Evolutionary conservation across 2,329 filamentous ascomycete species (phyloP).

Genomic region (Gliomastix tumulicola): DNA sequence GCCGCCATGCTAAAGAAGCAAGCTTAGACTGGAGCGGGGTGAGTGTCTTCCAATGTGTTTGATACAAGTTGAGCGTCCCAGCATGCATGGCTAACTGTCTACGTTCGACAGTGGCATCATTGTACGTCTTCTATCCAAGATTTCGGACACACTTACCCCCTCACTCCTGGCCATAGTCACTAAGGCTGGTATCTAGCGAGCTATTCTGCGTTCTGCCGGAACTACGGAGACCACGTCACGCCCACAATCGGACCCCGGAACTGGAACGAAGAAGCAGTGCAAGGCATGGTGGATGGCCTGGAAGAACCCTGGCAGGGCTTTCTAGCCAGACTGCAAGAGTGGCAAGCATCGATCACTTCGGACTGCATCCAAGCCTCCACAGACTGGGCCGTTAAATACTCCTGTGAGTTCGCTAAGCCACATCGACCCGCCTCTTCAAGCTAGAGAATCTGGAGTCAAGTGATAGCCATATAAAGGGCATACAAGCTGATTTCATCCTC

Average conservation of each 20-base stretch:
- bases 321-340: not conserved
- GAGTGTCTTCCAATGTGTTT: not conserved
- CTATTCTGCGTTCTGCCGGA: slow-evolving; percentile 33
- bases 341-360: slow-evolving; percentile 7
- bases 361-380: no score
- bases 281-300: slow-evolving; percentile 24
- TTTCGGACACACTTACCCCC: not conserved
- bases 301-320: slow-evolving; percentile 20
- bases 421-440: slow-evolving; percentile 5
- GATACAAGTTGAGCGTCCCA: no score
- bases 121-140: slow-evolving; percentile 6
- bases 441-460: not conserved
- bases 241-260: slow-evolving; percentile 14
- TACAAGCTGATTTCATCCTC: no score
- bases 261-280: slow-evolving; percentile 38
- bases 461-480: no score
- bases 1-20: not conserved
- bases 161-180: slow-evolving; percentile 1
- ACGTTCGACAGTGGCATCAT: slow-evolving; percentile 16
- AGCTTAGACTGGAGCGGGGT: not conserved
- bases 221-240: slow-evolving; percentile 29
- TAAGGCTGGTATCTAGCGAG: slow-evolving; percentile 10
- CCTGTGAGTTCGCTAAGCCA: no score
- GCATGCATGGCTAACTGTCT: not conserved
- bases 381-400: no score